Evolutionary conservation across 164 flowering plant species (phyloP).

Genomic region (Cinnamomum micranthum): DNA sequence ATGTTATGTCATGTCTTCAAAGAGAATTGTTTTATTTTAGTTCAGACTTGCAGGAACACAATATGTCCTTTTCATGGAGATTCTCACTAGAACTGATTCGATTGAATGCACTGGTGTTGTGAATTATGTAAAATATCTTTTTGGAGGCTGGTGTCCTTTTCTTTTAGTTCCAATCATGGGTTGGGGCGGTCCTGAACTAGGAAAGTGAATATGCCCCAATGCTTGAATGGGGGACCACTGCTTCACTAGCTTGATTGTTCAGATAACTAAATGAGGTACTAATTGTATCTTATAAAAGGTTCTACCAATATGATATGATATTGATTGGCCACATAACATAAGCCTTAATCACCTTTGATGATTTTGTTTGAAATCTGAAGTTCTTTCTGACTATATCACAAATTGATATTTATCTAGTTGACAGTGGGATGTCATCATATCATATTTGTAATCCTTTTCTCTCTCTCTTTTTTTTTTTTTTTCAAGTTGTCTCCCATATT

Average conservation of each 20-base stretch:
- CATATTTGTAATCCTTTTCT: no score
- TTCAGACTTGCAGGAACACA: constrained; percentile 5
- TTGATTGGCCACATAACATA: not conserved
- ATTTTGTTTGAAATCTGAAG: no score
- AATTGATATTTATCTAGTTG: not conserved
- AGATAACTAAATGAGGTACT: constrained; percentile 3
- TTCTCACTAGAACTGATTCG: constrained; percentile 32
- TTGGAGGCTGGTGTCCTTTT: constrained; percentile 17
- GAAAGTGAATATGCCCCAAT: constrained; percentile 20
- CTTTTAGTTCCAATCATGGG: constrained; percentile 7
- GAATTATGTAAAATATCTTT: constrained; percentile 11
- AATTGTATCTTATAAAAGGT: not conserved
- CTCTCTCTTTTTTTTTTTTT: no score
- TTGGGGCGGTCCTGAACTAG: constrained; percentile 7
- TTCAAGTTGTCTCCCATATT: no score
- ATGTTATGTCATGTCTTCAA: constrained; percentile 23
- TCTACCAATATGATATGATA: not conserved
- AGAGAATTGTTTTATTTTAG: constrained; percentile 17
- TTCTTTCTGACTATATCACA: not conserved
- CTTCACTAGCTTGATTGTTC: constrained; percentile 18
- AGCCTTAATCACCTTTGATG: no score
- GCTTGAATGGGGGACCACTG: constrained; percentile 34
- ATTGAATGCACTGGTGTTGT: constrained; percentile 14
- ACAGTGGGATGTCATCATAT: not conserved
- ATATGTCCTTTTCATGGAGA: constrained; percentile 24